These are phyloP conservation scores for Amaranthus palmeri DNA, from an alignment of 148 eudicot genomes.

Conservation along the genomic window DNA sequence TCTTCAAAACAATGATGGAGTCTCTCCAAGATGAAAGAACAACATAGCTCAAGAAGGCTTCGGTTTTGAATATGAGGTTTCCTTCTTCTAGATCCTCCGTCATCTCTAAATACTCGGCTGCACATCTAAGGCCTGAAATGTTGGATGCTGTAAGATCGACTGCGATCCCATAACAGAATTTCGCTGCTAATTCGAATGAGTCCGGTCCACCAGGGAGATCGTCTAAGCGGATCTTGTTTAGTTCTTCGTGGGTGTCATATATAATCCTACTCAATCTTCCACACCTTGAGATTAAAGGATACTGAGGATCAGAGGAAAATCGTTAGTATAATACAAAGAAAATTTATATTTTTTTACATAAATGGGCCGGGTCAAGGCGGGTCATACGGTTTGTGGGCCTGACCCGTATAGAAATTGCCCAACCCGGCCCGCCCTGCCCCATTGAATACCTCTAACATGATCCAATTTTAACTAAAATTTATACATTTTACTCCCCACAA, in stretches of 20 bases:
- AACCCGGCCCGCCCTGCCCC: too few species aligned
- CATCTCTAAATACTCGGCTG: slow-evolving; percentile 94
- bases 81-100: slow-evolving; percentile 98
- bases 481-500: too few species aligned
- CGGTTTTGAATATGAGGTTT: slow-evolving; percentile 92
- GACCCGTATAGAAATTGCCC: too few species aligned
- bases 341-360: too few species aligned
- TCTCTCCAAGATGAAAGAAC: slow-evolving; percentile 95
- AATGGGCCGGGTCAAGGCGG: too few species aligned
- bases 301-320: slow-evolving; percentile 25
- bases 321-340: too few species aligned
- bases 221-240: slow-evolving; percentile 49
- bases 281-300: slow-evolving; percentile 80
- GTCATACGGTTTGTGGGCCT: too few species aligned
- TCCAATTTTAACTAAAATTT: too few species aligned
- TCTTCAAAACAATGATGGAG: slow-evolving; percentile 82
- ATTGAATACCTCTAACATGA: too few species aligned
- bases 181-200: slow-evolving; percentile 87
- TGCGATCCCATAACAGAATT: slow-evolving; percentile 90
- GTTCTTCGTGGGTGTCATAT: slow-evolving; percentile 58
- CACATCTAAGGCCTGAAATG: slow-evolving; percentile 87
- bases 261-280: slow-evolving; percentile 82
- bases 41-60: slow-evolving; percentile 91
- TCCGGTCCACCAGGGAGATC: slow-evolving; percentile 90
- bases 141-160: slow-evolving; percentile 86